These are phyloP conservation scores for Botrytis medusae DNA, from an alignment of 2,329 filamentous ascomycete species.

Conservation along the genomic window DNA sequence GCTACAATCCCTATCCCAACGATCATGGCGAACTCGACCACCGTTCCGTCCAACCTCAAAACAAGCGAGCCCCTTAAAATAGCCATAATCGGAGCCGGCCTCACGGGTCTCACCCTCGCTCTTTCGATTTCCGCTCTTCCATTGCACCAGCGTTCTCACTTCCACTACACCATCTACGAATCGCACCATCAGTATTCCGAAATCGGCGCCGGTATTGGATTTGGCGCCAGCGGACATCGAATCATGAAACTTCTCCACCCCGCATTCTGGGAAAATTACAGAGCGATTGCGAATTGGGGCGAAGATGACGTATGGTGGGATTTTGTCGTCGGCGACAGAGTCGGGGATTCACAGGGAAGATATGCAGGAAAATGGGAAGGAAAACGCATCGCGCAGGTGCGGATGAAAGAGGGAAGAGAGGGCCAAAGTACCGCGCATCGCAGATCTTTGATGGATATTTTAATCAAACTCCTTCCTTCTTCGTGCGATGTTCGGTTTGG, in stretches of 20 bases:
- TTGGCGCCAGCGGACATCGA: constrained; percentile 7
- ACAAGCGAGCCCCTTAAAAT: neutral
- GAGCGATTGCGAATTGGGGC: constrained; percentile 10
- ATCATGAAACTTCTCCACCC: constrained; percentile 9
- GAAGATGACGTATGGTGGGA: constrained; percentile 7
- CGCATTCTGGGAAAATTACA: neutral
- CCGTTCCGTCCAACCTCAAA: accelerated
- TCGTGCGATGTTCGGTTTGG: constrained; percentile 7
- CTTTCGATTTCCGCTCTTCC: neutral
- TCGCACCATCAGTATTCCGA: neutral
- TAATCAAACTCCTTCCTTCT: constrained; percentile 4
- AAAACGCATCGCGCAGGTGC: neutral
- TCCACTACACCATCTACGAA: constrained; percentile 12
- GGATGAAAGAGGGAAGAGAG: constrained; percentile 12
- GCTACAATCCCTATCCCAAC: accelerated
- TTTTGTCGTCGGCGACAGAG: constrained; percentile 1
- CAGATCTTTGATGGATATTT: constrained; percentile 7
- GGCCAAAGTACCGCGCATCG: constrained; percentile 7
- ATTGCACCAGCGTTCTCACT: neutral
- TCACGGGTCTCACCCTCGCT: neutral
- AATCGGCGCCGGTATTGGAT: constrained; percentile 7
- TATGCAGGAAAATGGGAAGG: neutral
- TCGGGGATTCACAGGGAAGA: neutral
- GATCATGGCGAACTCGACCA: neutral
- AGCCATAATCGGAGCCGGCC: constrained; percentile 1